These are phyloP conservation scores for Phytopythium litorale DNA, from an alignment of 352 stramenopile genomes.

Conservation along the genomic window DNA sequence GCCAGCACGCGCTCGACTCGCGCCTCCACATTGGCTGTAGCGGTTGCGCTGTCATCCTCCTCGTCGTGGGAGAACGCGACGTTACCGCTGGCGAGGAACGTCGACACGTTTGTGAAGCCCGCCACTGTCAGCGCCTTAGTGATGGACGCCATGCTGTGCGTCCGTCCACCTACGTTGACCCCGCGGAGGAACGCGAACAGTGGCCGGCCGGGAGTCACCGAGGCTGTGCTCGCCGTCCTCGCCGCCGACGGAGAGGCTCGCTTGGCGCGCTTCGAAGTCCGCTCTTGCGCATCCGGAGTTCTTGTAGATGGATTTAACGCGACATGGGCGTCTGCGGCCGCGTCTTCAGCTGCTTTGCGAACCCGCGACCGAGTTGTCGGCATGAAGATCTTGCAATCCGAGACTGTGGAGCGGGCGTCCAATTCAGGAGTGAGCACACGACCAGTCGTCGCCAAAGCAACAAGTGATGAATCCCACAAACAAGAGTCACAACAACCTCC, in stretches of 20 bases:
- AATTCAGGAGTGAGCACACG: not conserved
- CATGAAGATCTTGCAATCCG: not conserved
- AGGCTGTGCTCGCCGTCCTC: too few species aligned
- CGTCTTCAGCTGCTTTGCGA: not conserved
- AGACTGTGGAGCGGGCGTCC: not conserved
- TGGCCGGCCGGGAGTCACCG: not conserved
- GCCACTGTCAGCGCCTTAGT: slow-evolving; percentile 10
- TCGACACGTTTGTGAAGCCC: slow-evolving; percentile 18
- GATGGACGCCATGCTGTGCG: slow-evolving; percentile 31
- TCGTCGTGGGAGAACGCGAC: slow-evolving; percentile 14
- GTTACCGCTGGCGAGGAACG: slow-evolving; percentile 33
- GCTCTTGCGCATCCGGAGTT: not conserved
- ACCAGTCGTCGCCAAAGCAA: not conserved
- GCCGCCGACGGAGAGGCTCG: not conserved
- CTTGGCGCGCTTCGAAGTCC: not conserved
- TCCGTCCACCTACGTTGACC: slow-evolving; percentile 24
- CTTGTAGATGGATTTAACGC: not conserved
- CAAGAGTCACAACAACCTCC: too few species aligned
- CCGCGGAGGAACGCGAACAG: slow-evolving; percentile 25
- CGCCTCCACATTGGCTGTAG: slow-evolving; percentile 8
- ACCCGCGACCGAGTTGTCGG: not conserved
- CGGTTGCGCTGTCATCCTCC: not conserved
- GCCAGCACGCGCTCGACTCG: slow-evolving; percentile 19
- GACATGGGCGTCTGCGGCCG: not conserved
- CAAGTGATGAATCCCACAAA: too few species aligned